Evolutionary conservation across 768 basidiomycete species (phyloP), one percentile per base, ranked within the genome.

Genomic region (Paxillus ammoniavirescens): DNA sequence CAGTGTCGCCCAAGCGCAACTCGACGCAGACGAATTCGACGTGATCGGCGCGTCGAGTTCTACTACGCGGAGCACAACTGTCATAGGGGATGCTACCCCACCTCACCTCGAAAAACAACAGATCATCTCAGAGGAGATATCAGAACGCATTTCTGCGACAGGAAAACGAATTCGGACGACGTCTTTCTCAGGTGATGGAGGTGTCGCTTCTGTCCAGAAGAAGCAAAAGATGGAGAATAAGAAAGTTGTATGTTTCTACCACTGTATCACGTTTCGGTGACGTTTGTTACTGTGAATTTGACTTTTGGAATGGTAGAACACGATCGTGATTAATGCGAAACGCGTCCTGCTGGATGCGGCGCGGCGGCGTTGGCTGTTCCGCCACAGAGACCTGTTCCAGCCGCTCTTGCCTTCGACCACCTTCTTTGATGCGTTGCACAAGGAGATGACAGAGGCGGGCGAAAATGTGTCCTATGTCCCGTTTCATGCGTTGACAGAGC

Each of bases 331-430:
- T 14, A 75, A 75, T 44, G 59, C 62, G 40, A 76, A 68, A 50
- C 72, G 73, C 42, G 68, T 70, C 5, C 56, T 60, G 0, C 61
- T 77, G 31, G 79, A 82, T 31, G 65, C 69, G 14, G 73, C 77
- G 4, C 66, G 74, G 33, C 77, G 73, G 41, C 69, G 67, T 21
- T 84, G 82, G 79, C 52, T 83, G 9, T 63, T 73, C 58, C 64
- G 66, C 38, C 75, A 84, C 55, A 69, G 69, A 0, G 59, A 72
- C 30, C 62, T 82, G 12, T 76, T 84, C 55, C 67, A 71, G 48
- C 73, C 82, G 0, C 69, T 84, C 8, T 67, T 84, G 18, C 79
- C 80, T 0, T 48, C 68, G 1, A 67, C 66, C 14, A 73, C 58
- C 42, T 76, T 76, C 53, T 76, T 81, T 37, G 65, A 72, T 4